Evolutionary conservation across 371 early-diverging fungal species (phyloP), one percentile per base, ranked within the genome.

Genomic region (Catenaria anguillulae): DNA sequence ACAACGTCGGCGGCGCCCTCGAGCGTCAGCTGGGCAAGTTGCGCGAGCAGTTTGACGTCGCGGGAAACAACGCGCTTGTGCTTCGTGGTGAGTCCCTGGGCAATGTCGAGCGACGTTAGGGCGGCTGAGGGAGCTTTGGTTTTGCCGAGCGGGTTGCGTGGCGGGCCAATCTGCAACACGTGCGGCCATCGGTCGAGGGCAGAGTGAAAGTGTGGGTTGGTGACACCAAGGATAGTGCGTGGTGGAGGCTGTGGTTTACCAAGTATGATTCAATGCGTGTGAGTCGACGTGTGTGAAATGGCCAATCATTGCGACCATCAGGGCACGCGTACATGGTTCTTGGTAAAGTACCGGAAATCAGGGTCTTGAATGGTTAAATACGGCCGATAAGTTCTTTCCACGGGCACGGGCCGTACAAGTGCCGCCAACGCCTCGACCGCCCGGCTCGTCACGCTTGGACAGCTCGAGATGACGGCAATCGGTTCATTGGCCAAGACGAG

Each of bases 351-450:
- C 63, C 84, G 83, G 64, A 92, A 87, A 68, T 97, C 97, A 0
- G 89, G 75, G 68, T 94, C 96, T 68, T 93, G 94, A 55, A 97
- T 89, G 0, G 97, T 97, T 63, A 95, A 89, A 65, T 93, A 97
- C 33, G 96, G 96, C 31, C 96, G 82, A 85, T 73, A 34, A 8
- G 4, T 50, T 58, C 56, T 33, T 26, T 33, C 34, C 4, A 71
- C 82, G 71, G n/a, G n/a, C 81, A 92, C 87, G 36, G 97, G 97
- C 63, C 89, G 89, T 43, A 95, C 89, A 13, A 95, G 72, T 70
- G 93, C 93, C 0, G 93, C 81, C n/a, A 97, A 73, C 12, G 85
- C 78, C 43, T 84, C 77, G 0, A 93, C 87, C 6, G 87, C 85
- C 63, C 89, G 87, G 67, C 89, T 88, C 68, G 89, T 89, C 17